Base-by-base conservation (phyloP, 352 stramenopile genomes). In the Globisporangium camurandrum region DNA sequence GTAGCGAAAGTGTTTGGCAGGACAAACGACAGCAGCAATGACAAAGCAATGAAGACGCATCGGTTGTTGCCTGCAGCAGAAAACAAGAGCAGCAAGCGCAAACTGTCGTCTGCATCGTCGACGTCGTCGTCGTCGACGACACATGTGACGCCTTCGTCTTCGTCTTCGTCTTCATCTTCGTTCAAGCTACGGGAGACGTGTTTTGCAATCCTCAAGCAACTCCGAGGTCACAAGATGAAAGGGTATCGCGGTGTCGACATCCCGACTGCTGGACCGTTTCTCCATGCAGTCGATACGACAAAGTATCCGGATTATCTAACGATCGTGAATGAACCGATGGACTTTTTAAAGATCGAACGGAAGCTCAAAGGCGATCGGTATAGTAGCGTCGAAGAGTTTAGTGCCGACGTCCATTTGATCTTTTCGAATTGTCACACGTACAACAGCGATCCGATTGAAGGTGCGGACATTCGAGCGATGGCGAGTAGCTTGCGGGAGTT, bases 371-470 rank as follows among this genome's bases (percentile, higher is more conserved):
- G 71, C 14, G 79, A 91, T 57, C 78, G 83, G 0, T 93, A 93
- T 44, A 61, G 59, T 28, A 84, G 76, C 27, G 58, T 86, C 27
- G 79, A 84, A 39, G 80, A 90, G 46, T 93, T 93, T 53, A 84
- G 75, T 41, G 83, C 83, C 9, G 83, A 93, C 43, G 78, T 93
- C 7, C 80, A 92, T 43, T 61, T 93, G 57, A 92, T 93, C 17
- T 92, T 93, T 60, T 88, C 80, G 26, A 93, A 93, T 50, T 93
- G 83, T 36, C 72, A 89, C 67, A 92, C 92, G 63, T 93, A 93
- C 60, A 93, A 93, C 59, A 91, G 75, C 44, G 83, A 93, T 62
- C 83, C 83, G 4, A 56, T 91, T 12, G 78, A 93, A 71, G 77
- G 83, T 4, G 83, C 83, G 1, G 83, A 93, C 51, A 93, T 93